These are phyloP conservation scores for Gryganskiella cystojenkinii DNA, from an alignment of 192 early-diverging fungal genomes.

Conservation along the genomic window DNA sequence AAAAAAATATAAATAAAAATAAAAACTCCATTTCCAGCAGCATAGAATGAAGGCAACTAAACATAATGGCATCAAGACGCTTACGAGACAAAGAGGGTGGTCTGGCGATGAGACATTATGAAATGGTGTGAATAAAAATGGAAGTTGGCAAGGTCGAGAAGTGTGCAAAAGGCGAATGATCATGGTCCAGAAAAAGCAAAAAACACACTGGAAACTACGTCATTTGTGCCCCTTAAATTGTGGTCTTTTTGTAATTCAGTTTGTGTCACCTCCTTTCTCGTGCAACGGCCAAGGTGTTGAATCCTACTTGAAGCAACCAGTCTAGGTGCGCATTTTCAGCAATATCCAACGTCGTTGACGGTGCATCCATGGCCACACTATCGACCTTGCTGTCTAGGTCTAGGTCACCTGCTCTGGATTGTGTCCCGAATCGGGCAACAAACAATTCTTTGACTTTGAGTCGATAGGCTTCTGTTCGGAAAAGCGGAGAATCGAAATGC, in stretches of 20 bases:
- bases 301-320: constrained; percentile 36
- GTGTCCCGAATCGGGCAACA: constrained; percentile 24
- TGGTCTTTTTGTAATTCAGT: no score
- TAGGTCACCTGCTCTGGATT: background rate
- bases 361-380: background rate
- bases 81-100: constrained; percentile 48
- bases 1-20: background rate
- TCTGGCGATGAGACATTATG: constrained; percentile 29
- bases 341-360: background rate
- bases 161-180: no score
- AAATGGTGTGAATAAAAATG: background rate
- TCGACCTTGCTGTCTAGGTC: background rate
- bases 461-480: constrained; percentile 24
- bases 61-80: no score
- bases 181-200: no score
- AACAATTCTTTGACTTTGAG: constrained; percentile 10
- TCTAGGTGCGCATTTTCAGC: background rate
- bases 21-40: background rate
- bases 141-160: no score
- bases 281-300: constrained; percentile 23
- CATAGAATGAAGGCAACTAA: no score
- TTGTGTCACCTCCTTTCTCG: background rate
- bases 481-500: constrained; percentile 20
- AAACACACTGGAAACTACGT: no score
- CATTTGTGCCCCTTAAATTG: no score